A percentile compares a stretch with the other conserved stretches of the same genome.
Conservation (phyloP, 345 rosid genomes). For the Gossypium australe region DNA sequence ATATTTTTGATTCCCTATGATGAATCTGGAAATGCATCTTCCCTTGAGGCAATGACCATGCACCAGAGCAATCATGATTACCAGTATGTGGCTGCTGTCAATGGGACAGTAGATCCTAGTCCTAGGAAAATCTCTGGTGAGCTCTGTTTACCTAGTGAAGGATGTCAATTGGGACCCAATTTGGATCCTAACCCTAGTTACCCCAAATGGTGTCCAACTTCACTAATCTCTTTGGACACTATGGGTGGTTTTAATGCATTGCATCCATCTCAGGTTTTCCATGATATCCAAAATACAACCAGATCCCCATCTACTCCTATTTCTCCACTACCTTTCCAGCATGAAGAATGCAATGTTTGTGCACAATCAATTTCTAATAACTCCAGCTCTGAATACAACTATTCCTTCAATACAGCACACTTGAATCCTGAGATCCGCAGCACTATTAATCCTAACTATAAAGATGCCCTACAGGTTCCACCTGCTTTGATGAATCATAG, state of each 20-base stretch:
- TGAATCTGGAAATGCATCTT: constrained; percentile 34
- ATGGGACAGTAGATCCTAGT: constrained; percentile 37
- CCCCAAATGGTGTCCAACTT: neutral
- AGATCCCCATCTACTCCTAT: constrained; percentile 36
- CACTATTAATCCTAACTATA: constrained; percentile 22
- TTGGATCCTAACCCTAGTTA: constrained; percentile 29
- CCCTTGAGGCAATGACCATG: constrained; percentile 31
- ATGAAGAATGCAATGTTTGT: constrained; percentile 27
- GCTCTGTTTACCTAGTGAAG: constrained; percentile 29
- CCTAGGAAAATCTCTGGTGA: constrained; percentile 26
- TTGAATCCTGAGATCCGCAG: constrained; percentile 26
- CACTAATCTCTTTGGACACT: constrained; percentile 28
- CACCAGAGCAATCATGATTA: constrained; percentile 36
- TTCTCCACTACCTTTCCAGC: constrained; percentile 39
- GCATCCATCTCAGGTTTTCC: constrained; percentile 23
- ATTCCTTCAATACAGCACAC: constrained; percentile 41
- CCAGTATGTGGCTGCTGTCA: constrained; percentile 41
- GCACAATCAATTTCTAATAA: constrained; percentile 27
- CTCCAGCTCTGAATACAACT: constrained; percentile 46
- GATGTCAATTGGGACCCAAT: constrained; percentile 26
- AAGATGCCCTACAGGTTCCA: constrained; percentile 14
- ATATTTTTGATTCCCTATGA: constrained; percentile 52
- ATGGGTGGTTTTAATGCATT: constrained; percentile 23
- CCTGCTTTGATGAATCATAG: constrained; percentile 15
- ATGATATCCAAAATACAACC: constrained; percentile 27